A percentile compares a stretch with the other conserved stretches of the same genome.
Conservation (phyloP, 1,284 basidiomycete genomes). For the Malassezia equina region DNA sequence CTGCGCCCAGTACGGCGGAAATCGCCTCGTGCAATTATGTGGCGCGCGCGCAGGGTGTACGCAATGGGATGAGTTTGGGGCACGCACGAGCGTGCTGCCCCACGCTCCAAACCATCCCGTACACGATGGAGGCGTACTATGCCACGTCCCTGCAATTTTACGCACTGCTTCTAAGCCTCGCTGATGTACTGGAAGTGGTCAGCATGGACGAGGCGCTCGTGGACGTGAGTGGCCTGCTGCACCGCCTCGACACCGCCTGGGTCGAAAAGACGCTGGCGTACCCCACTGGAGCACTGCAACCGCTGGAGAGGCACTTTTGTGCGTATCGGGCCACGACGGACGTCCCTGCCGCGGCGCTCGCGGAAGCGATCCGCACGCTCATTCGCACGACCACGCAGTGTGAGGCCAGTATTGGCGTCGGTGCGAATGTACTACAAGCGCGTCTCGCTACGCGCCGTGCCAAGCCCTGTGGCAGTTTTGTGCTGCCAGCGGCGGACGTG, state of each 20-base stretch:
- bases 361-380: constrained; percentile 67
- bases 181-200: constrained; percentile 85
- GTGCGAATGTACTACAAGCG: constrained; percentile 81
- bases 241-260: constrained; percentile 23
- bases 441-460: constrained; percentile 80
- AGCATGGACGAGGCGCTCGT: constrained; percentile 91
- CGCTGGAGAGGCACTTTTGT: not conserved
- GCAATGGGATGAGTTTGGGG: constrained; percentile 79
- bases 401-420: constrained; percentile 72
- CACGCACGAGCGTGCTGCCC: constrained; percentile 36
- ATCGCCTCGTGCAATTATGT: constrained; percentile 92
- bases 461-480: constrained; percentile 76
- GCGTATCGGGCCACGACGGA: not conserved
- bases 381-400: constrained; percentile 69
- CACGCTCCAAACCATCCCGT: constrained; percentile 67
- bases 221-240: constrained; percentile 66
- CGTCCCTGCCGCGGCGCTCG: constrained; percentile 40
- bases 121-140: constrained; percentile 61
- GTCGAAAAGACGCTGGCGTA: constrained; percentile 6
- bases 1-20: constrained; percentile 53
- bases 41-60: constrained; percentile 73
- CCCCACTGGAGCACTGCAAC: constrained; percentile 18
- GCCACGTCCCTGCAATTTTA: constrained; percentile 71
- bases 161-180: constrained; percentile 74
- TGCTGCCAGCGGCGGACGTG: constrained; percentile 57